These are phyloP conservation scores for Akanthomyces lecanii DNA, from an alignment of 2,329 filamentous ascomycete species.

Conservation along the genomic window DNA sequence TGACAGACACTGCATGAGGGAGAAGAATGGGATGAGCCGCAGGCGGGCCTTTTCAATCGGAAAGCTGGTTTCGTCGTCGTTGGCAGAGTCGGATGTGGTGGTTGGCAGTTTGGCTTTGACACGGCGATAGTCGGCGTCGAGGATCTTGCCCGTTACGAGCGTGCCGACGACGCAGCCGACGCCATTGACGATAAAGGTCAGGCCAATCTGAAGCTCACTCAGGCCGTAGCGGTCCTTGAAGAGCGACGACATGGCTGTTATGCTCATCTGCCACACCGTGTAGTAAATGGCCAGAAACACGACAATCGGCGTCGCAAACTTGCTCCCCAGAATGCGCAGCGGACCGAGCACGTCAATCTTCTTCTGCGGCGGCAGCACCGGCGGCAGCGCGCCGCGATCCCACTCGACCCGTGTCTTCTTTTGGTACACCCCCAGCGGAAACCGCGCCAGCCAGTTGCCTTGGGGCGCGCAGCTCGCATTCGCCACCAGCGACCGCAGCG, in stretches of 20 bases:
- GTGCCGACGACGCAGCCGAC: conserved; percentile 51
- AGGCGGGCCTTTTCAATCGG: conserved; percentile 49
- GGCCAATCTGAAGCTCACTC: conserved; percentile 41
- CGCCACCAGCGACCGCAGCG: conserved; percentile 39
- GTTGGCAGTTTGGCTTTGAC: conserved; percentile 27
- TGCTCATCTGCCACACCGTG: conserved; percentile 52
- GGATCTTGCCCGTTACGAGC: conserved; percentile 46
- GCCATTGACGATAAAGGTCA: conserved; percentile 53
- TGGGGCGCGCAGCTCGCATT: conserved; percentile 33
- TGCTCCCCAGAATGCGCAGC: conserved; percentile 43
- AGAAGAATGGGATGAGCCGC: conserved; percentile 43
- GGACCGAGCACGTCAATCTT: conserved; percentile 42
- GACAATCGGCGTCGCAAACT: conserved; percentile 40
- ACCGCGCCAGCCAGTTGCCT: conserved; percentile 21
- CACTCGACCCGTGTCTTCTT: conserved; percentile 23
- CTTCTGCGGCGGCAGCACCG: conserved; percentile 23
- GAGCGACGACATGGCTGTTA: conserved; percentile 48
- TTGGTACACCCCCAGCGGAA: conserved; percentile 33
- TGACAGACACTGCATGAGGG: conserved; percentile 40
- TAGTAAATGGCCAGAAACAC: conserved; percentile 48
- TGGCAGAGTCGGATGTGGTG: not conserved
- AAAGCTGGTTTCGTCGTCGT: conserved; percentile 29
- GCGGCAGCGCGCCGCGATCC: conserved; percentile 12
- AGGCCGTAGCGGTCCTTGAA: conserved; percentile 42
- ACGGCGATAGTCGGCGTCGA: conserved; percentile 47